Base-by-base conservation (phyloP, 208 protist genomes). In the Porcisia hertigi region DNA sequence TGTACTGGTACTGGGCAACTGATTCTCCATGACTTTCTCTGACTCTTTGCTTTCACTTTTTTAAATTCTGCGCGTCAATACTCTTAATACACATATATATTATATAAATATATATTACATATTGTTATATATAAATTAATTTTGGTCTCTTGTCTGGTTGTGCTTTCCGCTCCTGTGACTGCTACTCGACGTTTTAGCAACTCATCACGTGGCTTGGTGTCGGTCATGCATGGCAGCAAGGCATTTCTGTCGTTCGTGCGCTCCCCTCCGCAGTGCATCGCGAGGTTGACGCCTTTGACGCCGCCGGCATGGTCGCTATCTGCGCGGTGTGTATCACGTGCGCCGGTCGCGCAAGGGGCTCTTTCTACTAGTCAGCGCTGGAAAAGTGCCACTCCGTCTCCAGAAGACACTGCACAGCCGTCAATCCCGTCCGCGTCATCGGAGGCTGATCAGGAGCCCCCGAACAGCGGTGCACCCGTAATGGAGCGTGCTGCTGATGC, bases 401-500 rank as follows among this genome's bases (percentile, higher is more conserved):
- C 62, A 67, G 39, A 59, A 53, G 60, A 67, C 12, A 25, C 69
- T 65, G 55, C 62, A 34, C 60, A 76, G n/a, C 34, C 53, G 16
- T 49, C 36, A 49, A 54, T 34, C 16, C 36, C 36, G 25, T 43
- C 18, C 36, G 39, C 69, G 5, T 39, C 53, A 20, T 36, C 74
- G 53, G 63, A 63, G 25, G 60, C 20, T 11, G 69, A 8, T 34
- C 34, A 55, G 18, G 20, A 49, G 36, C 34, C 3, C 18, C n/a
- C 25, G 1, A 43, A 45, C n/a, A 47, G 55, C 36, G 55, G 9
- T 43, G 69, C 66, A 64, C 63, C 66, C 54, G 80, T 86, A 39
- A 96, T 97, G 90, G 90, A 97, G 64, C 75, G 73, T 20, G 88
- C 93, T 4, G 86, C 91, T 0, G 86, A 80, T 20, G 91, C 91